Base-by-base conservation (phyloP, 139 green algal genomes). In the Picochlorum sp. region DNA sequence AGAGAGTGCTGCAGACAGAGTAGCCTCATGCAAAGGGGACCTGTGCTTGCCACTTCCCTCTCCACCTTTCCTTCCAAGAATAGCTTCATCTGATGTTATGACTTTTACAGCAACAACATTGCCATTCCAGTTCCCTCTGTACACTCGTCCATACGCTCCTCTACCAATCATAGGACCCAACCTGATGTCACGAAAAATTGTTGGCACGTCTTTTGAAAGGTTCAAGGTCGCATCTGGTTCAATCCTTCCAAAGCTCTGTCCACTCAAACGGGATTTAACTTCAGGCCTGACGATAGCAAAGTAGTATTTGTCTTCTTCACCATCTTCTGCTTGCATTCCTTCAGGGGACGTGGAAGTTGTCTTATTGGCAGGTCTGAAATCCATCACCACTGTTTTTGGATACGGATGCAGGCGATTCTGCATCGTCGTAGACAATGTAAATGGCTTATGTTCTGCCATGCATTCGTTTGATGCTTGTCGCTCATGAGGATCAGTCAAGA, bases 21-120 rank as follows among this genome's bases (percentile, higher is more conserved):
- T 24, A 38, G 65, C 70, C 18, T 74, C 70, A 14, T 41, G 34
- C 34, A 41, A 14, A 41, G 34, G n/a, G 5, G 47, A 20, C 47
- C 47, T 54, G 16, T 24, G 45, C 69, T 55, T 70, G 60, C n/a
- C 66, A 59, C 30, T 69, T 34, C 37, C 38, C 67, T 9, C 11
- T 3, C 37, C 23, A n/a, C 18, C 1, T 20, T n/a, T 9, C 7
- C 50, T 38, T 65, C 62, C 6, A 9, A 26, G 58, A 65, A 23
- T 31, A 57, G 21, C 13, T 6, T 66, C 60, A 44, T 54, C 37
- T 23, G 37, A 72, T 58, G 88, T 80, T 11, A 90, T 71, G 11
- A 90, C 77, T 69, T 94, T 94, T 16, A 94, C 80, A 1, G 86
- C 86, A 31, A 92, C 83, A n/a, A 65, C 59, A 26, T 71, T 74